Evolutionary conservation across 768 basidiomycete species (phyloP).

Genomic region (Suillus spraguei): DNA sequence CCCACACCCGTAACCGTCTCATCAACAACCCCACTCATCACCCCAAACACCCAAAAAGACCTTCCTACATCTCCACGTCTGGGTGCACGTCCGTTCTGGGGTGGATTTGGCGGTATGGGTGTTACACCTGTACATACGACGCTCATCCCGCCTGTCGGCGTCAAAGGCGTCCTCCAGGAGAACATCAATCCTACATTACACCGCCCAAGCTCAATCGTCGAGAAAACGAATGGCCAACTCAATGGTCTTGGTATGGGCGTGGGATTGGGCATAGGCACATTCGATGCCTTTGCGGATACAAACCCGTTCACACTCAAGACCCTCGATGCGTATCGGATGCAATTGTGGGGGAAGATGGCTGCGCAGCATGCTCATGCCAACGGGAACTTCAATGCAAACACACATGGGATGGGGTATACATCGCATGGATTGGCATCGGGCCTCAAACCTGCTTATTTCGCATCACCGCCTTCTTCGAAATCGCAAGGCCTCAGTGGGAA

Average conservation of each 20-base stretch:
- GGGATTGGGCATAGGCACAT: constrained; percentile 41
- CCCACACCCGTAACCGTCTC: constrained; percentile 18
- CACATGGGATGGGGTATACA: constrained; percentile 19
- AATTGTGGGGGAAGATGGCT: constrained; percentile 91
- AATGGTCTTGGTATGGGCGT: constrained; percentile 28
- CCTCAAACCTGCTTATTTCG: constrained; percentile 42
- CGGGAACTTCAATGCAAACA: constrained; percentile 17
- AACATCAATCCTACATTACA: constrained; percentile 33
- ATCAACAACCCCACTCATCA: constrained; percentile 39
- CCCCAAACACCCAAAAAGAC: constrained; percentile 79
- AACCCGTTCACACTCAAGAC: constrained; percentile 89
- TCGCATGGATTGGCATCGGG: constrained; percentile 36
- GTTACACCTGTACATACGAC: constrained; percentile 86
- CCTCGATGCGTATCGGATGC: constrained; percentile 87
- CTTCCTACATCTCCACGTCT: constrained; percentile 64
- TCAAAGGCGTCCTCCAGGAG: constrained; percentile 28
- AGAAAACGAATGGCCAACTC: constrained; percentile 35
- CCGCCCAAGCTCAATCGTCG: constrained; percentile 21
- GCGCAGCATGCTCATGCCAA: constrained; percentile 52
- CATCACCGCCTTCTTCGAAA: constrained; percentile 26
- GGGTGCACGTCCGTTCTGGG: constrained; percentile 70
- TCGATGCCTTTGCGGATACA: constrained; percentile 78
- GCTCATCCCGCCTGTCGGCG: constrained; percentile 58
- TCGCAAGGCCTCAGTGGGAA: constrained; percentile 16
- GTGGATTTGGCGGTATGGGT: constrained; percentile 68